Evolutionary conservation across 2,329 filamentous ascomycete species (phyloP), one percentile per base, ranked within the genome.

Genomic region (Spiromastix sp.): DNA sequence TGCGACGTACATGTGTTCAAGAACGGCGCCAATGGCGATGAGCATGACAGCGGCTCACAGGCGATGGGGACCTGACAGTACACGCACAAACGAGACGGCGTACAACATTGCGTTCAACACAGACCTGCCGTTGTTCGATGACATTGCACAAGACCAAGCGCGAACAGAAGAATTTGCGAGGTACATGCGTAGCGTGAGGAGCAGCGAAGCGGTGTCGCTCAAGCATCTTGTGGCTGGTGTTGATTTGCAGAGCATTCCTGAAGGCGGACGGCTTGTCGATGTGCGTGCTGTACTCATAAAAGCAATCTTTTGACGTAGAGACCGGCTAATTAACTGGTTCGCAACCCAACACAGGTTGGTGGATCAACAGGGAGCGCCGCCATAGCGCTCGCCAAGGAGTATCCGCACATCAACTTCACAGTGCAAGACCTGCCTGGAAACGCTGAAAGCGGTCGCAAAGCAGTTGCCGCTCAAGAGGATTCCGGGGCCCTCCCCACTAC

Each of bases 181-280:
- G 6, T 71, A 70, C 24, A 77, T 77, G 72, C 54, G 56, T 2
- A 71, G 63, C 34, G 55, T 77, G 34, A 70, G 68, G 0, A 66
- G 63, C 2, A 72, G 69, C 37, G 69, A 74, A 44, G 72, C 73
- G 0, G 74, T 74, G 43, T 70, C 74, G 42, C 46, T 74, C 4
- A 54, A 54, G 16, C 63, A 74, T 43, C 59, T 78, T 7, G 59
- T 74, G 2, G 55, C 71, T 24, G 68, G 65, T 28, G 77, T 70
- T 44, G 67, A 75, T 45, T 68, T n/a, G n/a, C n/a, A n/a, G 77
- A 45, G 52, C 60, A 1, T 60, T 59, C 1, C 50, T 76, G 2
- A 34, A 25, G 22, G 22, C 22, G 22, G 22, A 25, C 22, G 22
- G 22, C 22, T n/a, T n/a, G n/a, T n/a, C n/a, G n/a, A n/a, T n/a